Conservation (phyloP, 2,329 filamentous ascomycete genomes). For the Aspergillus brasiliensis region DNA sequence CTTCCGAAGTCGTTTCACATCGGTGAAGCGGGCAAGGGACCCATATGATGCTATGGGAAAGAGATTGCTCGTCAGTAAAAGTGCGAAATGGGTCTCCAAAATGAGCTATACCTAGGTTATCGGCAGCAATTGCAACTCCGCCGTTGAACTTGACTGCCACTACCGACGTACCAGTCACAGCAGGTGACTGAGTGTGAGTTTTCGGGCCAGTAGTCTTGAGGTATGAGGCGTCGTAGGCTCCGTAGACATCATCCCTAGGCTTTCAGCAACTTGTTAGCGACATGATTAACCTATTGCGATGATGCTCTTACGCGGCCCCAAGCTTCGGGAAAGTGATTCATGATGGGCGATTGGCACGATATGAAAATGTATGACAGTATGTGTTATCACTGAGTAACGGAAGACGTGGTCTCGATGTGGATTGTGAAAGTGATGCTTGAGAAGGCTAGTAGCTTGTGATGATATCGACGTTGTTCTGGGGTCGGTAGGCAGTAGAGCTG, state of each 20-base stretch:
- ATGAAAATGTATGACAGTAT: slow-evolving; percentile 11
- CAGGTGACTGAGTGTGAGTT: slow-evolving; percentile 86
- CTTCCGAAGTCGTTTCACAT: slow-evolving; percentile 89
- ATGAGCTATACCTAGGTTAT: slow-evolving; percentile 76
- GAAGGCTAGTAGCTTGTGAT: slow-evolving; percentile 20
- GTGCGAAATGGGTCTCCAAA: slow-evolving; percentile 15
- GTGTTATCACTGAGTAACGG: neutral
- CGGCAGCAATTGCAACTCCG: slow-evolving; percentile 93
- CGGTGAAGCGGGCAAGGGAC: slow-evolving; percentile 92
- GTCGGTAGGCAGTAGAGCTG: slow-evolving; percentile 40
- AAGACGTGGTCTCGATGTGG: neutral
- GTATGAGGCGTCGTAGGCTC: slow-evolving; percentile 85
- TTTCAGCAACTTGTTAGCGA: slow-evolving; percentile 52
- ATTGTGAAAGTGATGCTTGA: slow-evolving; percentile 10
- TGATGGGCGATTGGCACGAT: slow-evolving; percentile 36
- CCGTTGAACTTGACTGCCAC: slow-evolving; percentile 94
- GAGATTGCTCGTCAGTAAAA: neutral
- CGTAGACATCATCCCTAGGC: slow-evolving; percentile 97
- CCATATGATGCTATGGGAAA: slow-evolving; percentile 80
- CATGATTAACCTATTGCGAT: slow-evolving; percentile 8
- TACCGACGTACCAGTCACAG: slow-evolving; percentile 96
- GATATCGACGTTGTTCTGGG: neutral
- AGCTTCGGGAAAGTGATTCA: slow-evolving; percentile 68
- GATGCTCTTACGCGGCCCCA: slow-evolving; percentile 61
- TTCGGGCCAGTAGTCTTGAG: slow-evolving; percentile 71